These are phyloP conservation scores for Torulaspora quercuum DNA, from an alignment of 805 yeast genomes.

Conservation along the genomic window DNA sequence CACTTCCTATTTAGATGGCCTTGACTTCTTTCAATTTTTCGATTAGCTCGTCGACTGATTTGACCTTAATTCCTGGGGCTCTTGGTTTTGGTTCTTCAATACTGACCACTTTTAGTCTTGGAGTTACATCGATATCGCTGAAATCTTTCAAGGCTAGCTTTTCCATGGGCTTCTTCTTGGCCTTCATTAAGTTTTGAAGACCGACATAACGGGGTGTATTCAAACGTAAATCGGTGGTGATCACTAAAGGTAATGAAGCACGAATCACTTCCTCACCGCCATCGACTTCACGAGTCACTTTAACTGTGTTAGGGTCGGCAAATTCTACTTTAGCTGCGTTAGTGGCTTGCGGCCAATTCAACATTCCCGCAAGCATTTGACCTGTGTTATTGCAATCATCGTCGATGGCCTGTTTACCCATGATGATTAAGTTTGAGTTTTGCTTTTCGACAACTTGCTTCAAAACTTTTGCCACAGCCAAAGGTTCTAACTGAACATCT, in stretches of 20 bases:
- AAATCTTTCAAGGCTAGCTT: constrained; percentile 57
- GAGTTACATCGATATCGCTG: constrained; percentile 54
- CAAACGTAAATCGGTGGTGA: constrained; percentile 90
- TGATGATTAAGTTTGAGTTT: constrained; percentile 70
- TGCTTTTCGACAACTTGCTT: constrained; percentile 67
- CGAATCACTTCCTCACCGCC: constrained; percentile 86
- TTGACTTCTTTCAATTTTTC: constrained; percentile 72
- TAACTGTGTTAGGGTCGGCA: constrained; percentile 49
- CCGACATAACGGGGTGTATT: constrained; percentile 96
- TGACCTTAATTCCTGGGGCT: constrained; percentile 76
- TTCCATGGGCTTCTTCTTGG: constrained; percentile 92
- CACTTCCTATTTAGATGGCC: constrained; percentile 47
- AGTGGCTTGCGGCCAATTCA: constrained; percentile 96
- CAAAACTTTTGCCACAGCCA: constrained; percentile 83
- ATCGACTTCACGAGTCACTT: constrained; percentile 88
- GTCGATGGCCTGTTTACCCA: constrained; percentile 97
- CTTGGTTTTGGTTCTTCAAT: constrained; percentile 86
- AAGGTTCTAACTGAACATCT: constrained; percentile 74
- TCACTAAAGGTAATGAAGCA: constrained; percentile 75
- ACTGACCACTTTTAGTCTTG: constrained; percentile 63
- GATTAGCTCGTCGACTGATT: constrained; percentile 76
- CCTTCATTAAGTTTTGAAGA: constrained; percentile 95
- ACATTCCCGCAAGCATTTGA: constrained; percentile 89
- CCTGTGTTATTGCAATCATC: constrained; percentile 95
- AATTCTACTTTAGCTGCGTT: constrained; percentile 83